phyloP scores from a whole-genome alignment of 2,329 filamentous ascomycete genomes.

The Penicillium decumbens region DNA sequence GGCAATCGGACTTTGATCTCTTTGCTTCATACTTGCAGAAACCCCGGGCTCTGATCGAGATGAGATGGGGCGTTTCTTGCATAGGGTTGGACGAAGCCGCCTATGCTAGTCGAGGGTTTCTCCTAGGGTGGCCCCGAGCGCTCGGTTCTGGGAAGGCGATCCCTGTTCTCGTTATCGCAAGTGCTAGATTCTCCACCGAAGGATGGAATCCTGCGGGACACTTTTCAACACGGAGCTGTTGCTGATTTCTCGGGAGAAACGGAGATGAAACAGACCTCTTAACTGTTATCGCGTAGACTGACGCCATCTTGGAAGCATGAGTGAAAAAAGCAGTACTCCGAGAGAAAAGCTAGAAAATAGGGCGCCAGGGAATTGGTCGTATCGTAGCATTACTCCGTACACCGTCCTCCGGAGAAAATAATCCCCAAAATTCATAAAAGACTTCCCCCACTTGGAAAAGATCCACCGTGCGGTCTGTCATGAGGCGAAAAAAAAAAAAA shows the following conservation, averaged over 20 bases:
- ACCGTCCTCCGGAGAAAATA: not conserved
- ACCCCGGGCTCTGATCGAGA: conserved; percentile 4
- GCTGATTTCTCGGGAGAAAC: not conserved
- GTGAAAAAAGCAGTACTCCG: not conserved
- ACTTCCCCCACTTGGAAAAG: not conserved
- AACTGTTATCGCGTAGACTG: not conserved
- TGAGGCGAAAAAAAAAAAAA: conserved; percentile 10
- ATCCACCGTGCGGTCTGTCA: conserved; percentile 3
- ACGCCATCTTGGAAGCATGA: not conserved
- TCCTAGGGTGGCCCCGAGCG: conserved; percentile 8
- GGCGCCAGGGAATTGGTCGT: not conserved
- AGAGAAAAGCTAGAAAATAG: no score
- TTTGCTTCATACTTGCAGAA: not conserved
- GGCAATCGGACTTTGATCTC: conserved; percentile 1
- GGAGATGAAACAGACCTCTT: not conserved
- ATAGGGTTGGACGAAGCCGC: not conserved
- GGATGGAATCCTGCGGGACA: not conserved
- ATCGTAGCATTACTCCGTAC: not conserved
- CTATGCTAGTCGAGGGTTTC: not conserved
- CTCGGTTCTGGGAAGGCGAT: conserved; percentile 9
- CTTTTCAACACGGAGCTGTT: not conserved
- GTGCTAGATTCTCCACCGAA: not conserved
- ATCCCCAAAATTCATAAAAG: not conserved
- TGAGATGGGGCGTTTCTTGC: not conserved
- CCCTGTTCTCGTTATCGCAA: not conserved